phyloP scores from a whole-genome alignment of 2,329 filamentous ascomycete species.

The Colletotrichum nymphaeae region DNA sequence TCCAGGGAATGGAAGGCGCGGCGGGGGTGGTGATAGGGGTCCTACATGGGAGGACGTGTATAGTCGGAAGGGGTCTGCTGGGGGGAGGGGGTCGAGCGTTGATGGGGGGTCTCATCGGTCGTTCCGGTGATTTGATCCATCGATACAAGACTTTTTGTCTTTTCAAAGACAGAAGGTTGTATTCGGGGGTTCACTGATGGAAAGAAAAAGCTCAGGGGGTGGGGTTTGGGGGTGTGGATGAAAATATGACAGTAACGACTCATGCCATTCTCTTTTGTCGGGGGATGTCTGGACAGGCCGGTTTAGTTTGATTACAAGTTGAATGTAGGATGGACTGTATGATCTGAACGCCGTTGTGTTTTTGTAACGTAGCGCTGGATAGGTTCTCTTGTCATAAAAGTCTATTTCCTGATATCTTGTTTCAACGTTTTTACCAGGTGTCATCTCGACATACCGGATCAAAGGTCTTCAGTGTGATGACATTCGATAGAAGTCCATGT shows the following conservation, averaged over 20 bases:
- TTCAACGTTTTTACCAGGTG: no score
- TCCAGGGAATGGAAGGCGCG: not conserved
- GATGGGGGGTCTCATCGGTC: conserved; percentile 12
- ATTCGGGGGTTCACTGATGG: not conserved
- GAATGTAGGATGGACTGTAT: not conserved
- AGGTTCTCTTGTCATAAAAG: no score
- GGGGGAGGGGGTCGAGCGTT: not conserved
- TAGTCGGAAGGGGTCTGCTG: not conserved
- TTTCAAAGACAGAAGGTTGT: not conserved
- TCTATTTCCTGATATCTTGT: no score
- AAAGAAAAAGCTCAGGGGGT: not conserved
- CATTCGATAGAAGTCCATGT: rapidly evolving
- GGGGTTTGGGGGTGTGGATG: not conserved
- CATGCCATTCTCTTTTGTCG: not conserved
- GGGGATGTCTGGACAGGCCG: no score
- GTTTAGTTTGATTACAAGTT: not conserved
- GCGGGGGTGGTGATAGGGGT: not conserved
- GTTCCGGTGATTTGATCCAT: conserved; percentile 8
- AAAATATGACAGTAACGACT: not conserved
- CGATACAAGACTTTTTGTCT: not conserved
- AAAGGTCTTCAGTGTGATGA: no score
- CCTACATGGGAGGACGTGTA: conserved; percentile 27
- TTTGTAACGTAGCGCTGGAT: not conserved
- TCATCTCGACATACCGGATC: no score
- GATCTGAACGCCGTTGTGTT: not conserved